phyloP scores from a whole-genome alignment of 176 grass and related monocot species.

The Oryza meridionalis region DNA sequence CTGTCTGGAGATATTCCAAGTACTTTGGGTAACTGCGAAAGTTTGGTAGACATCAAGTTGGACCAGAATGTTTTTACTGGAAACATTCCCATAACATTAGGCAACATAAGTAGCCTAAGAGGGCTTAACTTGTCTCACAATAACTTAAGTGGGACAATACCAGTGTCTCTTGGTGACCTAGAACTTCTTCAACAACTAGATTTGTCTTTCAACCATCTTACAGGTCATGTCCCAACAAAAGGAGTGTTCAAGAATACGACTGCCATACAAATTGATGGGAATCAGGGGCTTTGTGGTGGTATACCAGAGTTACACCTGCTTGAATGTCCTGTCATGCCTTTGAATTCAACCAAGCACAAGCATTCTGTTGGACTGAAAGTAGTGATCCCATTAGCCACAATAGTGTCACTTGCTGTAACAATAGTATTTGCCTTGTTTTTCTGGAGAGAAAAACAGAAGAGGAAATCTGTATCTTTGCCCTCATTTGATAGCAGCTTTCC shows the following conservation, averaged over 20 bases:
- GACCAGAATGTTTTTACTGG: constrained; percentile 24
- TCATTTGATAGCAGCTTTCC: neutral
- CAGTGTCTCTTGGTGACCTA: neutral
- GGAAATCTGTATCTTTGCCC: neutral
- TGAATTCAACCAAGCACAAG: neutral
- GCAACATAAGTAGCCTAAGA: neutral
- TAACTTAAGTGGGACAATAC: constrained; percentile 29
- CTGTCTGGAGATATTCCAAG: constrained; percentile 37
- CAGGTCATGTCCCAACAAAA: constrained; percentile 19
- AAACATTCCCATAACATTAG: constrained; percentile 17
- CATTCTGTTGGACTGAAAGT: neutral
- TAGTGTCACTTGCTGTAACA: neutral
- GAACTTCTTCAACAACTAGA: neutral
- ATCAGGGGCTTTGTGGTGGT: neutral
- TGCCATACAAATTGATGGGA: neutral
- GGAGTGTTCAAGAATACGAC: constrained; percentile 17
- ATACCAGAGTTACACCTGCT: neutral
- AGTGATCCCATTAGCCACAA: neutral
- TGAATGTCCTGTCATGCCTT: neutral
- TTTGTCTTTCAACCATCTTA: constrained; percentile 32
- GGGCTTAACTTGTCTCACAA: constrained; percentile 35
- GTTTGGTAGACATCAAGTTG: constrained; percentile 1
- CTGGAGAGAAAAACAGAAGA: neutral
- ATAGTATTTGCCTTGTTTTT: neutral
- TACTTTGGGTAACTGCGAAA: constrained; percentile 23